Evolutionary conservation across 164 flowering plant genomes (phyloP), one percentile per base, ranked within the genome.

Genomic region (Platanus orientalis): DNA sequence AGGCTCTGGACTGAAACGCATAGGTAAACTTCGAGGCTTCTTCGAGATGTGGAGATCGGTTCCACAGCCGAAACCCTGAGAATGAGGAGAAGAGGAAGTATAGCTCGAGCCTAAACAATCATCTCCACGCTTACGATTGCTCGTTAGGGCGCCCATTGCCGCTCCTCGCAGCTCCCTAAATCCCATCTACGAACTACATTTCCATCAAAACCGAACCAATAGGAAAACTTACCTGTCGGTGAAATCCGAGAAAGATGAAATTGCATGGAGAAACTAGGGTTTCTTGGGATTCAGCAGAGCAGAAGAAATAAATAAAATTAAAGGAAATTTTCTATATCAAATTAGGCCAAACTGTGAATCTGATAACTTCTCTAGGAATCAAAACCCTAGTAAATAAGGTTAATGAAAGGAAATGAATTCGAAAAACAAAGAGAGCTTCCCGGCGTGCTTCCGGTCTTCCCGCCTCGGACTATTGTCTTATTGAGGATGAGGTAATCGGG

Each of bases 111-210:
- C 69, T 68, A 60, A 76, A 30, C 54, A 71, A 62, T 74, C 86
- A 56, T 71, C 79, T 2, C 76, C 74, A 2, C 82, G 86, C 76
- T 83, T 85, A 6, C 82, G 71, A 48, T 69, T 76, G 58, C 60
- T 73, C 3, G 86, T 68, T 51, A 77, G 63, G 21, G 83, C 90
- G 62, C 90, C 87, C 90, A 85, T 85, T 45, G 11, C 19, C 16
- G 44, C 21, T 29, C n/a, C 16, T 17, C 34, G 36, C 12, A 45
- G 49, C 49, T 45, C n/a, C 16, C 19, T 6, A 17, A 16, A 19
- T 14, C 32, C 56, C 32, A 53, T 53, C 19, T 13, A 53, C 32
- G 19, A 26, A 26, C 32, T 14, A 53, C 3, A 17, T 26, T 27
- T 14, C 55, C 56, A 26, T 25, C 19, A 52, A 11, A 11, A 50